Base-by-base conservation (phyloP, 495 filamentous ascomycete species). In the Parmelia sp. region DNA sequence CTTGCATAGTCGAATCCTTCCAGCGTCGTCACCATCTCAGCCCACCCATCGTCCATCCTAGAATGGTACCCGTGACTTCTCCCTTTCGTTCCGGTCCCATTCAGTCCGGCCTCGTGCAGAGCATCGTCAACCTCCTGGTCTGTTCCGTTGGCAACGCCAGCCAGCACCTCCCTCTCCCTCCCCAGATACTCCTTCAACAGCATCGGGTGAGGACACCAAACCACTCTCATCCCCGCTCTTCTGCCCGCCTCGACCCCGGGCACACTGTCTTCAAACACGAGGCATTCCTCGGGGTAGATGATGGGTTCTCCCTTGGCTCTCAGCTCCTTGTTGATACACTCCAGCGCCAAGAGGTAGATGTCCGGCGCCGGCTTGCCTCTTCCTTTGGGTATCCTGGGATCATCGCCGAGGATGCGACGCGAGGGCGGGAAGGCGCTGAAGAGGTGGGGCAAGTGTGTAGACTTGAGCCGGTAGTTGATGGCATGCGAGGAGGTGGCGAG, bases 211-310 rank as follows among this genome's bases (percentile, higher is more conserved):
- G 94, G 94, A 66, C 85, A 87, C 94, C 94, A 99, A 1, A 96
- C 79, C 12, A 96, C 94, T 65, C 91, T 83, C 95, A 97, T 97
- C 0, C 95, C 95, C 0, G 95, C 94, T 62, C 94, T 83, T 37
- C 94, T 78, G 15, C 91, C 94, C 14, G 92, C 84, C 77, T 99
- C 94, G 0, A 96, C 91, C 0, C 94, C 94, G 0, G 91, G 90
- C 5, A 97, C 92, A 31, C 86, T 87, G 73, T 99, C 94, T 74
- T 99, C 94, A 71, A 99, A 97, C 0, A 99, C 94, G 12, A 99
- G 78, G 74, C 93, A 97, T 73, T 99, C 94, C 68, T 88, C 88
- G 0, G 92, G 90, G 57, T 68, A 78, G 49, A 99, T 86, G 66
- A 88, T 85, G 39, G 73, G 69, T 57, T 75, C 73, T 71, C 92